Conservation (phyloP, 2,329 filamentous ascomycete species). For the Pestalotiopsis sp. region DNA sequence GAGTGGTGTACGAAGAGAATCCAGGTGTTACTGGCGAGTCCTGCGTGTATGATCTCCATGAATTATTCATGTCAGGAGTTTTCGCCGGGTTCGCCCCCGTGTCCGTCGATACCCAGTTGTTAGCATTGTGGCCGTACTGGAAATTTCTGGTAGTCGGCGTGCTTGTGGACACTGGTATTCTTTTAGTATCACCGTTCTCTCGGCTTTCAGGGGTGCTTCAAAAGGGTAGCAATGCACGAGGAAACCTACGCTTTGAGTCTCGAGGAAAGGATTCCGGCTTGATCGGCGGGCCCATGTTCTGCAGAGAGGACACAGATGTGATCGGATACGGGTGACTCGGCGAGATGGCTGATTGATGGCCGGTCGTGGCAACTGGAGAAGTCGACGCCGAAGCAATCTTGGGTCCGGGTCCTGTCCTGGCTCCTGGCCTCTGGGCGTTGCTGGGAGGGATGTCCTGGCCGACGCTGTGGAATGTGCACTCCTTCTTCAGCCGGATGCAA, state of each 20-base stretch:
- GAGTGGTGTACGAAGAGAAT: conserved; percentile 51
- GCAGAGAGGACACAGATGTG: conserved; percentile 43
- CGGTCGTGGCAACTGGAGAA: conserved; percentile 48
- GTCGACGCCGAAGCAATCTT: conserved; percentile 48
- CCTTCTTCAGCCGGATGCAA: conserved; percentile 92
- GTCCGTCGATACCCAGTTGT: conserved; percentile 50
- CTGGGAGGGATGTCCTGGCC: conserved; percentile 66
- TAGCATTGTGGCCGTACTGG: conserved; percentile 41
- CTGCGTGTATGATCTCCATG: conserved; percentile 53
- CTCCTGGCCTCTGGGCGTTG: conserved; percentile 42
- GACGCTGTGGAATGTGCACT: conserved; percentile 90
- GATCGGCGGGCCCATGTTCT: conserved; percentile 47
- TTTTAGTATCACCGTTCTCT: conserved; percentile 2
- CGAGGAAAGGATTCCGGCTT: conserved; percentile 42
- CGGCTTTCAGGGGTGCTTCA: not conserved
- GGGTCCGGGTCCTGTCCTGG: conserved; percentile 40
- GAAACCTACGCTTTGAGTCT: conserved; percentile 46
- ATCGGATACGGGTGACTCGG: conserved; percentile 44
- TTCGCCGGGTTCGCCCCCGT: conserved; percentile 39
- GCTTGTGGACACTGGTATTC: conserved; percentile 35
- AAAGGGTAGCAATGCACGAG: not conserved
- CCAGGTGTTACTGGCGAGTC: conserved; percentile 54
- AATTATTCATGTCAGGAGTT: conserved; percentile 43
- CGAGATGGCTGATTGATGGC: conserved; percentile 44
- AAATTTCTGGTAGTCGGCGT: conserved; percentile 36